Evolutionary conservation across 331 rosid genomes (phyloP), one percentile per base, ranked within the genome.

Genomic region (Dryas integrifolia): DNA sequence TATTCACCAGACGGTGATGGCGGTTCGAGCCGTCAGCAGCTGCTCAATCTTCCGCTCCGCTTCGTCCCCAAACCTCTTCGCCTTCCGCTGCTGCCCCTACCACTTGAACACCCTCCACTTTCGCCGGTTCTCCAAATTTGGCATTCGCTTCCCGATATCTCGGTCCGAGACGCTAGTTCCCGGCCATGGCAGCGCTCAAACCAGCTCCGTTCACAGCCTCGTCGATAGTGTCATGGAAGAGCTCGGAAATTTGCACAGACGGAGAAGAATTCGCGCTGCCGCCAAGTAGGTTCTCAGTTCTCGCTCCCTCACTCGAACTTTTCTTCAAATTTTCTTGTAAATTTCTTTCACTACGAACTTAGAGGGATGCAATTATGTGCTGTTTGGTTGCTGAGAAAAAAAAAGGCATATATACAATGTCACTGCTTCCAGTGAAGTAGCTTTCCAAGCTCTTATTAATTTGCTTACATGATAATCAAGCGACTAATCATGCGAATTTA

Each of bases 171-270:
- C 74, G 39, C 85, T 67, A 3, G 7, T 45, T 48, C 57, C 78
- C 59, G 58, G 56, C 10, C 67, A 66, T 73, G 95, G 67, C 47
- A 78, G 72, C 69, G 11, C 61, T 84, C 86, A 81, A 41, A 48
- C 72, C 47, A 83, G 81, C 77, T 81, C 89, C 73, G 13, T 89
- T 49, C 90, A 80, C 44, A 82, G 90, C 76, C 79, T 95, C 47
- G 82, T 89, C 56, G 85, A 94, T 2, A 61, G 47, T 78, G 85
- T 94, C 79, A 74, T 89, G 81, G 90, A 89, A 66, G 97, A 89
- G 84, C 91, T 91, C 35, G 74, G 67, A 8, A 60, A 79, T 70
- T 53, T 67, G 57, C 93, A 89, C 57, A 64, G 67, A 55, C 82
- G 86, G 67, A 78, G 81, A 69, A 77, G 73, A 79, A 84, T 83